Conservation (phyloP, 73 alveolate genomes). For the Paramecium caudatum region DNA sequence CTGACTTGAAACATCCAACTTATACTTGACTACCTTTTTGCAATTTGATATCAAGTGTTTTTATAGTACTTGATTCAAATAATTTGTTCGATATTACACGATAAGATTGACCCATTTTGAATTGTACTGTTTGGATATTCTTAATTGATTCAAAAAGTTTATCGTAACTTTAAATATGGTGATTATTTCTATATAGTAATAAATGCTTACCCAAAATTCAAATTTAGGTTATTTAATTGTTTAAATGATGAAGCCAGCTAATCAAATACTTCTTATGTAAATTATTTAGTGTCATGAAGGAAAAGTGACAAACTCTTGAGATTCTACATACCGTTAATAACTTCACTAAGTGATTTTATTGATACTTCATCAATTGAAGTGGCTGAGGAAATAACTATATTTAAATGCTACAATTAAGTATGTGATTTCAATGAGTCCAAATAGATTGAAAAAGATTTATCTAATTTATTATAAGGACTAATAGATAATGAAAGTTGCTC, state of each 20-base stretch:
- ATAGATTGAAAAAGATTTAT: neutral
- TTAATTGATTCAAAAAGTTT: too few relatives aligned
- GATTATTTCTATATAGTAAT: too few relatives aligned
- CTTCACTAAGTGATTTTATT: neutral
- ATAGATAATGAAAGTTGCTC: neutral
- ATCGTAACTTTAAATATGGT: too few relatives aligned
- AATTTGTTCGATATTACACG: neutral
- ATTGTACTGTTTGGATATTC: neutral
- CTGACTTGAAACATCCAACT: neutral
- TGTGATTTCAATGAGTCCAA: neutral
- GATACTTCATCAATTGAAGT: slow-evolving; percentile 1
- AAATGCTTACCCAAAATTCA: too few relatives aligned
- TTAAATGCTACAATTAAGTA: neutral
- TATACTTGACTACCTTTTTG: neutral
- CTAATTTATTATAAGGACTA: slow-evolving; percentile 36
- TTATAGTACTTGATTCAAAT: neutral
- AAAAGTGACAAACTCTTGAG: neutral
- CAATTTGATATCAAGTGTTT: neutral
- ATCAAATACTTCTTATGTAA: neutral
- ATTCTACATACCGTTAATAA: neutral
- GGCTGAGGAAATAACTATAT: neutral
- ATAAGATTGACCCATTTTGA: neutral
- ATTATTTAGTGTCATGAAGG: slow-evolving; percentile 8
- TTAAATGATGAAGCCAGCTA: neutral
- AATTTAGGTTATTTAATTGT: neutral